Evolutionary conservation across 345 rosid genomes (phyloP), one percentile per base, ranked within the genome.

Genomic region (Salix exigua): DNA sequence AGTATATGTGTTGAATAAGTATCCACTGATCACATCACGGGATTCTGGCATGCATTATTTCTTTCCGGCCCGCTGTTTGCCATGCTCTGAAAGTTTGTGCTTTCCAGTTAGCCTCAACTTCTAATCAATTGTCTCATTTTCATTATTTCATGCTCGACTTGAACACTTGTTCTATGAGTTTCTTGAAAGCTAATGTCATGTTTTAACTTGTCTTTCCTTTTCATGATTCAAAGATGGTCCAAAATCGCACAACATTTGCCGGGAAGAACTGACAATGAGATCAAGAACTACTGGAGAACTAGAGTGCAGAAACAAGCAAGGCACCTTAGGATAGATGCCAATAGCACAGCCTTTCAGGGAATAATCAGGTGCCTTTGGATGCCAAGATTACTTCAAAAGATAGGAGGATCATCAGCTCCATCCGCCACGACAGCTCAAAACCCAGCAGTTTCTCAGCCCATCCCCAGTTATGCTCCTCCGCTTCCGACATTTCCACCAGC

Each of bases 231-330:
- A 10, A 95, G 97, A 75, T 95, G 97, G 97, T 93, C 97, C n/a
- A 91, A 93, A 79, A 95, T 95, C 19, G 99, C 99, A 6, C 97
- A 91, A 51, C 88, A 88, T 73, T 80, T 95, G 73, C 99, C 97
- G 0, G 99, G 99, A 40, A 87, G 99, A 74, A 95, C 99, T 1
- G 99, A 95, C 44, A 95, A 95, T 74, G 99, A 95, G 82, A 95
- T 95, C 38, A 95, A 95, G 78, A 95, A 95, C 82, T 95, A 95
- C 37, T 95, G 99, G 99, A 88, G 98, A 79, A 96, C 99, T 1
- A 75, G 99, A n/a, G 99, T 96, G 19, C 98, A 93, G 61, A 96
- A 92, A 77, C 98, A 93, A 48, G 99, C 99, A 7, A 91, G 87
- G 33, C 96, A 93, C 65, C 88, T 96, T 3, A 89, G 91, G 69